Percentiles rank a stretch among this genome's conserved stretches.
These are phyloP conservation scores for Salvia sclarea DNA, from an alignment of 305 asterid genomes.

Conservation along the genomic window DNA sequence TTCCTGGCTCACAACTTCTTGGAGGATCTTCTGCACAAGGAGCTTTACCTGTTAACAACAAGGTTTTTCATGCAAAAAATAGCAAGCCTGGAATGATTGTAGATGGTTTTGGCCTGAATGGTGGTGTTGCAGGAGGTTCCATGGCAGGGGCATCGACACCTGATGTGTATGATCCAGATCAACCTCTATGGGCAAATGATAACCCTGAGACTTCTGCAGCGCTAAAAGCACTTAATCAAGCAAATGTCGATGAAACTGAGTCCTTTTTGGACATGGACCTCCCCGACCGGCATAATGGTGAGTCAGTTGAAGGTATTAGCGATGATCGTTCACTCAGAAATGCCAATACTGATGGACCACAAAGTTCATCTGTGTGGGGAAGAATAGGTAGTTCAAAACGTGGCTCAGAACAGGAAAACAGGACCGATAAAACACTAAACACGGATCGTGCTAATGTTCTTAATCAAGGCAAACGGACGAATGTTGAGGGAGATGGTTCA, in stretches of 20 bases:
- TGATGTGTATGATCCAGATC: constrained; percentile 97
- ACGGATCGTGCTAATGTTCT: constrained; percentile 39
- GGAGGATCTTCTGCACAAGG: constrained; percentile 78
- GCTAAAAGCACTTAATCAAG: constrained; percentile 48
- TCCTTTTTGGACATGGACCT: constrained; percentile 45
- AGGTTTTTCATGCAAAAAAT: constrained; percentile 50
- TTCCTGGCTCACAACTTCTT: constrained; percentile 74
- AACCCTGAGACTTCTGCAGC: constrained; percentile 66
- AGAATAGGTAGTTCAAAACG: constrained; percentile 56
- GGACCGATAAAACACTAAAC: constrained; percentile 41
- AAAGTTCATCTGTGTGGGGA: constrained; percentile 76
- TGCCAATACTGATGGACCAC: constrained; percentile 51
- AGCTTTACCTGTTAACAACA: constrained; percentile 56
- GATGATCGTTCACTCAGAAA: constrained; percentile 47
- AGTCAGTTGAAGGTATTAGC: constrained; percentile 52
- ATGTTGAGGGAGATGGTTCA: constrained; percentile 46
- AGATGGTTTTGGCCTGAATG: constrained; percentile 60
- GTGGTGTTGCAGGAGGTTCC: constrained; percentile 53
- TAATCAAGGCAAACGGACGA: constrained; percentile 45
- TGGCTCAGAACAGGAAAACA: constrained; percentile 48
- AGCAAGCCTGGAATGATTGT: constrained; percentile 52
- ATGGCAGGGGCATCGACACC: constrained; percentile 62
- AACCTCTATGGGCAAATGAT: constrained; percentile 84
- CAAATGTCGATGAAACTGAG: constrained; percentile 53
- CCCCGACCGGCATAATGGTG: constrained; percentile 43